These are phyloP conservation scores for Fagopyrum tataricum DNA, from an alignment of 148 eudicot species.

Conservation along the genomic window DNA sequence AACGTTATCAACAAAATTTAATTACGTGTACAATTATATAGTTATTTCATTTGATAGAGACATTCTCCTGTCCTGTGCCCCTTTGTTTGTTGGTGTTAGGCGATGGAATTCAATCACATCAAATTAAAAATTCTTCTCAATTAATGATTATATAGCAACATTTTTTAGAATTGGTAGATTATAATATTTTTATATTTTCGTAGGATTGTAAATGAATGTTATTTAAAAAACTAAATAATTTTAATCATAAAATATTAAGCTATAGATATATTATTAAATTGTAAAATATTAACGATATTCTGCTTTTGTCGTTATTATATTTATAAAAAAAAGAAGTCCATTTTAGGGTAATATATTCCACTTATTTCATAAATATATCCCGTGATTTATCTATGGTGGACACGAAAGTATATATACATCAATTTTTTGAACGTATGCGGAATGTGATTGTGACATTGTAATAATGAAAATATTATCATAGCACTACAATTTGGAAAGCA, in stretches of 20 bases:
- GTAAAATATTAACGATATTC: too few relatives aligned
- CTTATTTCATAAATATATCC: too few relatives aligned
- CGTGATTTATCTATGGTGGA: too few relatives aligned
- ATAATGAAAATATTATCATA: slow-evolving; percentile 3
- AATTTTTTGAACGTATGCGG: background rate
- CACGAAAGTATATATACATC: background rate
- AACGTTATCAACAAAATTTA: background rate
- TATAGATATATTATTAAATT: too few relatives aligned
- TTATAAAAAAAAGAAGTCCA: too few relatives aligned
- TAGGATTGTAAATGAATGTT: background rate
- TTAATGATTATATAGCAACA: background rate
- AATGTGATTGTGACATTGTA: background rate
- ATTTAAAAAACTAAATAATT: background rate
- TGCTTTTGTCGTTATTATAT: too few relatives aligned
- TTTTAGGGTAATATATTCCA: too few relatives aligned
- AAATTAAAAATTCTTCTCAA: background rate
- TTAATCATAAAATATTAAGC: too few relatives aligned
- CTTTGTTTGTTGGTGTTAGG: slow-evolving; percentile 2
- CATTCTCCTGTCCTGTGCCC: background rate
- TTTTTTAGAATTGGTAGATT: background rate
- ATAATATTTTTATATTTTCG: background rate
- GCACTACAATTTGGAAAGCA: background rate
- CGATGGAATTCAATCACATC: slow-evolving; percentile 1
- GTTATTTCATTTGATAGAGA: slow-evolving; percentile 6
- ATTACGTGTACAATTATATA: background rate